Evolutionary conservation across 164 flowering plant species (phyloP), one percentile per base, ranked within the genome.

Genomic region (Protea cynaroides): DNA sequence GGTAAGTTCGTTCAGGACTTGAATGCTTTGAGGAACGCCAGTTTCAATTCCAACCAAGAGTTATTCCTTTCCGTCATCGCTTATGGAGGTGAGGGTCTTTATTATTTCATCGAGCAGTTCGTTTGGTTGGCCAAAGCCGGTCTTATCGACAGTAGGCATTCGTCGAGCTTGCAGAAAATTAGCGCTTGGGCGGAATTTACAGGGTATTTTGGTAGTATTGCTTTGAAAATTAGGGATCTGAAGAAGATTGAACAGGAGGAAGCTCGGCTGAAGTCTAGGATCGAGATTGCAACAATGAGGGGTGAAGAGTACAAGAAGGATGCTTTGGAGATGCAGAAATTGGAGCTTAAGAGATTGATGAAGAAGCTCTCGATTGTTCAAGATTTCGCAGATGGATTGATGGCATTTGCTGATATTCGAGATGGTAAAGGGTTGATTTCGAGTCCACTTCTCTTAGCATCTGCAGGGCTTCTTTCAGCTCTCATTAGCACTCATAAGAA

Each of bases 401-500:
- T 94, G 97, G 90, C 95, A 0, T 36, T 83, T 55, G 87, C 83
- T 1, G 98, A 94, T 76, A 73, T 94, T 59, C 68, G 88, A 7
- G 90, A 85, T 37, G 95, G 93, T 12, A 82, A 81, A 29, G 96
- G 96, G n/a, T 21, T 56, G 59, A 59, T 84, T 12, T 78, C 85
- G 29, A 79, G 57, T n/a, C 90, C 97, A 18, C 44, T 89, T 22
- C 22, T 85, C 56, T 11, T 91, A 52, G 79, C 97, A 1, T 87
- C 68, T 9, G 92, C 92, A 0, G 99, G 99, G 54, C 77, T 94
- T 21, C 58, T 91, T n/a, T 94, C 97, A 0, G 99, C 97, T 0
- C 43, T 94, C 0, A 91, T 94, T 63, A 91, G 99, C 68, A 82
- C 97, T 34, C 96, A 91, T 71, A 94, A 94, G 90, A 94, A 89